These are phyloP conservation scores for Aegilops longissima DNA, from an alignment of 176 grass and related monocot genomes.

Conservation along the genomic window DNA sequence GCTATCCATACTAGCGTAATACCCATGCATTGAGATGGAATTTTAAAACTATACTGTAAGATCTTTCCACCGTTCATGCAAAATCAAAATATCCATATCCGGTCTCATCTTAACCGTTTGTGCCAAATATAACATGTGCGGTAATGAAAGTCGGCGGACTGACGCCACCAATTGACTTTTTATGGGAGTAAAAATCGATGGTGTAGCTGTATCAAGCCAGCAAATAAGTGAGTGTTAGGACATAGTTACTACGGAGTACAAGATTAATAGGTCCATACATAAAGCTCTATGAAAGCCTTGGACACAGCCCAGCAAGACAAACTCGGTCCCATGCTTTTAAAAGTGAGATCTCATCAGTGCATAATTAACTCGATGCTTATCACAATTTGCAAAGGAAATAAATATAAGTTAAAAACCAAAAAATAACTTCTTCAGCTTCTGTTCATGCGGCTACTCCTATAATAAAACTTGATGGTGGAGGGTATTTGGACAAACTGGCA, in stretches of 20 bases:
- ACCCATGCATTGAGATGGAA: background rate
- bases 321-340: background rate
- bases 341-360: background rate
- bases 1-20: background rate
- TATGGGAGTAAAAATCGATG: background rate
- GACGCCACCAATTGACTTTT: background rate
- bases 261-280: background rate
- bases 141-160: background rate
- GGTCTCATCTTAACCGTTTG: background rate
- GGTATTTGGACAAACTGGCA: background rate
- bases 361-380: slow-evolving; percentile 8
- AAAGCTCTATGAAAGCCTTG: background rate
- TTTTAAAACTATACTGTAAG: background rate
- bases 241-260: background rate
- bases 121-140: background rate
- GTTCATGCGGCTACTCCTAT: background rate
- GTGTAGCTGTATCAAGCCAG: slow-evolving; percentile 5
- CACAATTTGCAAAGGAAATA: slow-evolving; percentile 10
- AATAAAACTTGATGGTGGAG: slow-evolving; percentile 1
- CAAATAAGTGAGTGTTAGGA: slow-evolving; percentile 22
- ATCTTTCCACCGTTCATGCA: background rate
- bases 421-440: background rate
- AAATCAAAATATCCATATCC: background rate
- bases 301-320: background rate
- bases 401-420: slow-evolving; percentile 11